phyloP scores from a whole-genome alignment of 2,329 filamentous ascomycete genomes.

The Fusarium chlamydosporum region DNA sequence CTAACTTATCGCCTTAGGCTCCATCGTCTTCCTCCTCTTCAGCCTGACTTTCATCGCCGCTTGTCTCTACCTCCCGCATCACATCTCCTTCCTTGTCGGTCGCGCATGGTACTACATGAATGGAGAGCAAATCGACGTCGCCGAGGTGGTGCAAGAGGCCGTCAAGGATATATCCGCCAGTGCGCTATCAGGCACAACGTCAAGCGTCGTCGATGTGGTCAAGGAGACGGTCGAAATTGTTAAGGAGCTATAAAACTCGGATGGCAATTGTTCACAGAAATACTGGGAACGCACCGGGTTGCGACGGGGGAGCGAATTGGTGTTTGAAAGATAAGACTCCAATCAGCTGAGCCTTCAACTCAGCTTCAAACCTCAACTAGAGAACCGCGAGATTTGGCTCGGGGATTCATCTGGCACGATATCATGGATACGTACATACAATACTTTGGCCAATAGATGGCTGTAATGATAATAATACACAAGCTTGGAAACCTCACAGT shows the following conservation, averaged over 20 bases:
- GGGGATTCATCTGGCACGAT: constrained; percentile 31
- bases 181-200: constrained; percentile 50
- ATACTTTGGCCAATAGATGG: constrained; percentile 34
- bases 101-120: constrained; percentile 96
- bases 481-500: background rate
- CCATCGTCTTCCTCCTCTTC: constrained; percentile 89
- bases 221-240: constrained; percentile 49
- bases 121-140: constrained; percentile 77
- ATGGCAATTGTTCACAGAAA: background rate
- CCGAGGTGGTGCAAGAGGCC: constrained; percentile 52
- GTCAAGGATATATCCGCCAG: constrained; percentile 54
- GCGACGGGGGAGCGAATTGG: background rate
- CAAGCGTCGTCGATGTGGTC: constrained; percentile 45
- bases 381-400: constrained; percentile 1
- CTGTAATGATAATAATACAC: constrained; percentile 46
- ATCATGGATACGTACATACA: constrained; percentile 42
- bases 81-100: constrained; percentile 84
- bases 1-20: constrained; percentile 72
- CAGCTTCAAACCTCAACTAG: background rate
- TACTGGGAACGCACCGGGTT: background rate
- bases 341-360: background rate
- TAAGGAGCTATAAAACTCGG: constrained; percentile 55
- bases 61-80: constrained; percentile 93
- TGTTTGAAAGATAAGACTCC: background rate
- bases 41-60: constrained; percentile 88